phyloP scores from a whole-genome alignment of 2,329 filamentous ascomycete genomes.

The Fusarium sp. region DNA sequence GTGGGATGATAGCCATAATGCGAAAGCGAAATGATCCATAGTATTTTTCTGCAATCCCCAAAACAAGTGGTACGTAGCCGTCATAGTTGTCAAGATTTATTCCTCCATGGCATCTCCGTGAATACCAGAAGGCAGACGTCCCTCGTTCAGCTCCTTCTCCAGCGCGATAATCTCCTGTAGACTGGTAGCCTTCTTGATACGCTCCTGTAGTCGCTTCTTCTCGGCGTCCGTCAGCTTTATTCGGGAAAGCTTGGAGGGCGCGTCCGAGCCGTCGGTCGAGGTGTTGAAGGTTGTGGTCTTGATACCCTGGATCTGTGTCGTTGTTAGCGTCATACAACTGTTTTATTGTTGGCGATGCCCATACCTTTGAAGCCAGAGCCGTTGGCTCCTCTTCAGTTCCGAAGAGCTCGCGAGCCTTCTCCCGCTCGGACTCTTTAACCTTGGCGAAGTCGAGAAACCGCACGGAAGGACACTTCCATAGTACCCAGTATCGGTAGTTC shows the following conservation, averaged over 20 bases:
- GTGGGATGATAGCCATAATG: conserved; percentile 13
- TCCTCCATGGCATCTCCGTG: conserved; percentile 69
- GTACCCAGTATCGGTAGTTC: conserved; percentile 92
- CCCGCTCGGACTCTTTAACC: conserved; percentile 86
- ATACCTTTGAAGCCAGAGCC: conserved; percentile 77
- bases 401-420: conserved; percentile 81
- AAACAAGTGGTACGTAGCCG: conserved; percentile 4
- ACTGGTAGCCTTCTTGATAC: conserved; percentile 89
- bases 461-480: conserved; percentile 85
- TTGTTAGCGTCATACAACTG: conserved; percentile 12
- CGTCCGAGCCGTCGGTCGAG: conserved; percentile 55
- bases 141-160: conserved; percentile 93
- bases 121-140: conserved; percentile 78
- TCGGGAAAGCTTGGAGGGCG: conserved; percentile 72
- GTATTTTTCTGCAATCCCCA: conserved; percentile 23
- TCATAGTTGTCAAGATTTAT: conserved; percentile 45
- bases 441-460: conserved; percentile 94
- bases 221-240: conserved; percentile 90
- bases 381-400: conserved; percentile 82
- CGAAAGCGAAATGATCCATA: conserved; percentile 20
- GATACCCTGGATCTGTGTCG: conserved; percentile 76
- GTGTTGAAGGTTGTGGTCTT: conserved; percentile 80
- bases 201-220: conserved; percentile 82
- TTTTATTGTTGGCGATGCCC: neutral
- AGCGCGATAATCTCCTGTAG: conserved; percentile 88